Conservation (phyloP, 1,139 yeast species). For the Hemisphaericaspora lyxosophila region DNA sequence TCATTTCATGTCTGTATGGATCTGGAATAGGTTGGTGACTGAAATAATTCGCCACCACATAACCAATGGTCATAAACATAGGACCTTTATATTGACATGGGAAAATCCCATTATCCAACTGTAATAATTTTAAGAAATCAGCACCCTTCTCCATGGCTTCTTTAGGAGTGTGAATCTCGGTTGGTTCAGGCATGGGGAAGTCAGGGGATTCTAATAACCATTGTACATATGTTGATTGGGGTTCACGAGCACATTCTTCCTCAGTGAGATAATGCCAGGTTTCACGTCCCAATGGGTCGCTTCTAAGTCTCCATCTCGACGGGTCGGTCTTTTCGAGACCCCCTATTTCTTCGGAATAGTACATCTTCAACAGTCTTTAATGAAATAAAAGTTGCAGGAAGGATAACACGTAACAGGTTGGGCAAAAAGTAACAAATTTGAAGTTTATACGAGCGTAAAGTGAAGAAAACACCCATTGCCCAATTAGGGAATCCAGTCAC, state of each 20-base stretch:
- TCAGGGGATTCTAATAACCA: conserved; percentile 51
- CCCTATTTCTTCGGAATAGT: conserved; percentile 63
- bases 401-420: too few species aligned
- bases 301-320: conserved; percentile 69
- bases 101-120: conserved; percentile 79
- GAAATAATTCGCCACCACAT: conserved; percentile 72
- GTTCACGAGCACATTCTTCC: conserved; percentile 36
- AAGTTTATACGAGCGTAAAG: too few species aligned
- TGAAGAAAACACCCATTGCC: too few species aligned
- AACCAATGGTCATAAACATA: conserved; percentile 94
- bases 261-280: conserved; percentile 68
- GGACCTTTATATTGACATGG: conserved; percentile 97
- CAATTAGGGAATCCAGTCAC: conserved; percentile 1
- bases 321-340: conserved; percentile 71
- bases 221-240: conserved; percentile 59
- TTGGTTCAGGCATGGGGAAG: conserved; percentile 43
- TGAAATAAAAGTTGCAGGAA: too few species aligned
- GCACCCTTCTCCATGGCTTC: conserved; percentile 79
- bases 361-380: too few species aligned
- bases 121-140: conserved; percentile 62
- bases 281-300: conserved; percentile 73
- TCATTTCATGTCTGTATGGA: conserved; percentile 65
- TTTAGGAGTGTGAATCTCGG: conserved; percentile 40
- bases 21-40: conserved; percentile 69
- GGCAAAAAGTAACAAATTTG: too few species aligned